Evolutionary conservation across 1,284 basidiomycete genomes (phyloP), one percentile per base, ranked within the genome.

Genomic region (Termitomyces sp.): DNA sequence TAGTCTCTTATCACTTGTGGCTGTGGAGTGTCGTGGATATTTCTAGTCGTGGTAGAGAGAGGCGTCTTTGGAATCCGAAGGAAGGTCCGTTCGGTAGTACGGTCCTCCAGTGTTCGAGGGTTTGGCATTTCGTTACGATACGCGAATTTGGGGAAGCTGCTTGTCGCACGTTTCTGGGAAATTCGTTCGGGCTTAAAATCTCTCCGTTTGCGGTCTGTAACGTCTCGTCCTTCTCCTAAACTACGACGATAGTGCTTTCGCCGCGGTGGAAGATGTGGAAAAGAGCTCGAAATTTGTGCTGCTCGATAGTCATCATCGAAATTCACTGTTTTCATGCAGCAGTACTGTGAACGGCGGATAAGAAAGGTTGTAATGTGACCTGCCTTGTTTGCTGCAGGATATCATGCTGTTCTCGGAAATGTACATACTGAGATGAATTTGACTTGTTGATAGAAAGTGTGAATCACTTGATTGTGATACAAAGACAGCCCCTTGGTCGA

Each of bases 221-320:
- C n/a, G 41, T 57, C 50, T 61, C 60, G 24, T 56, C 51, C 42
- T 56, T 57, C 54, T 44, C 58, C 60, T 12, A 62, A 43, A 10
- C 51, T 51, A 45, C 24, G 51, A 13, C 17, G 21, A 9, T 53
- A 19, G 40, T 38, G 28, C 30, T 53, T 51, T 2, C 46, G 33
- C 28, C 24, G 36, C n/a, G 51, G 50, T 12, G 34, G 46, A 34
- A 19, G 17, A 40, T 51, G 39, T 39, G 24, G 34, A 26, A 28
- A 31, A 52, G 12, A 15, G n/a, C 10, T 9, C 7, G 24, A 12
- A 15, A 34, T 43, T 19, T 13, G 17, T 8, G 39, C 44, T 19
- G 24, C 31, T 10, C 12, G 12, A 41, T 24, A 41, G 40, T 21
- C 15, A 21, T 4, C 21, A 41, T 24, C 10, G 5, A 15, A 42